These are phyloP conservation scores for Cytospora paraplurivora DNA, from an alignment of 2,329 filamentous ascomycete species.

Conservation along the genomic window DNA sequence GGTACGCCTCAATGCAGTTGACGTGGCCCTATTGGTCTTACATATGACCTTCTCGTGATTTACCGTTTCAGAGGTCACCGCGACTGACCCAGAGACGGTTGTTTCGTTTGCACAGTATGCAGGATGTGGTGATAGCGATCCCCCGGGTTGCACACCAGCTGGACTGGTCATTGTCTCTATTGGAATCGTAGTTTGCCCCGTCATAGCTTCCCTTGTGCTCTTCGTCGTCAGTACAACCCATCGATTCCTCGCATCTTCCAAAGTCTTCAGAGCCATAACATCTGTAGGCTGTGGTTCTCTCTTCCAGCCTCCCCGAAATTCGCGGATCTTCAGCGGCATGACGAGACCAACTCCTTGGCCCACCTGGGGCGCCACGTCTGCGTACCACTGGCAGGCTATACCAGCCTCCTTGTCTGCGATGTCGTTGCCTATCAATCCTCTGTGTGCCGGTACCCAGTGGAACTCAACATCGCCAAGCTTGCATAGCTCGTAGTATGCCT, in stretches of 20 bases:
- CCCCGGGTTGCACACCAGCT: not conserved
- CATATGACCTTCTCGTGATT: not conserved
- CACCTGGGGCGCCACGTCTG: not conserved
- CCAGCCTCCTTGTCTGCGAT: conserved; percentile 4
- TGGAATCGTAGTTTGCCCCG: no score
- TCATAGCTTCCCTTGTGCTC: not conserved
- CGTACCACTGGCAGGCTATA: not conserved
- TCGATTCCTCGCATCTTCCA: not conserved
- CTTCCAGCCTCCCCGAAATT: not conserved
- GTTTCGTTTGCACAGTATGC: not conserved
- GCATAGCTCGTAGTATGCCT: conserved; percentile 7
- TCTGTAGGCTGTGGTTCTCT: not conserved
- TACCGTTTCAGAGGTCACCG: not conserved
- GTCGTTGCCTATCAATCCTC: conserved; percentile 3
- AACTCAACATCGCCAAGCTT: conserved; percentile 5
- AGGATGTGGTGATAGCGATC: not conserved
- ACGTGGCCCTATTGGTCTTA: not conserved
- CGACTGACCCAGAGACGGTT: not conserved
- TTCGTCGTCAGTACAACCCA: not conserved
- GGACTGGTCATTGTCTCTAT: not conserved
- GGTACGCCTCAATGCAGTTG: not conserved
- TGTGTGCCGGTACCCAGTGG: conserved; percentile 12
- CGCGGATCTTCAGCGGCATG: conserved; percentile 2
- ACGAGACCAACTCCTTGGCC: not conserved
- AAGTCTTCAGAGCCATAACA: not conserved